A percentile compares a stretch with the other conserved stretches of the same genome.
Evolutionary conservation across 2,329 filamentous ascomycete genomes (phyloP).

Genomic region (Metarhizium humberi): DNA sequence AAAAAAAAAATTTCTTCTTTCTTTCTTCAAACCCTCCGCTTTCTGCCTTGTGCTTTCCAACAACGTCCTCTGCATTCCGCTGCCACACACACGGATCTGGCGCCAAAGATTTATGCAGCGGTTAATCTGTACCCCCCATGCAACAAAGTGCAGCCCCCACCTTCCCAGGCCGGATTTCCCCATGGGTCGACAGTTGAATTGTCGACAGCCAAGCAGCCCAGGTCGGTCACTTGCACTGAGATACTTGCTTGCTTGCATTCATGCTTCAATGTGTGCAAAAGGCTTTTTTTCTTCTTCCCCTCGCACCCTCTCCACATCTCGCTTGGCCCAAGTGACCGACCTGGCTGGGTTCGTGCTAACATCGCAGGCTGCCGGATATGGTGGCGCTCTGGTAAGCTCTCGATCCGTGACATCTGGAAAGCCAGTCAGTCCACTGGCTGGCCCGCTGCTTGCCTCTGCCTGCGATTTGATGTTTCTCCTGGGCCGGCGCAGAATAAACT

Average conservation of each 20-base stretch:
- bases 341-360: no score
- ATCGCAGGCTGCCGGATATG: no score
- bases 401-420: no score
- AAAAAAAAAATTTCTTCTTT: neutral
- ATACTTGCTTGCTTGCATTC: no score
- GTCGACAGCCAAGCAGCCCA: neutral
- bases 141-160: neutral
- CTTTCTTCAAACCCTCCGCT: neutral
- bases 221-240: no score
- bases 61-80: neutral
- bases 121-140: slow-evolving; percentile 1
- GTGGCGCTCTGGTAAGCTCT: no score
- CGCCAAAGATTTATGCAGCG: slow-evolving; percentile 2
- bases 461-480: neutral
- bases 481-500: neutral
- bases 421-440: no score
- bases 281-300: neutral
- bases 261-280: no score
- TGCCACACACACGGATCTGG: neutral
- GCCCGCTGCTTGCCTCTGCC: neutral
- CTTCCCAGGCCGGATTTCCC: neutral
- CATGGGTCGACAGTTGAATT: neutral
- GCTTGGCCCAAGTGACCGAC: neutral
- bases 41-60: neutral
- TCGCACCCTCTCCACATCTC: neutral